Percentiles rank a stretch among this genome's conserved stretches.
Conservation (phyloP, 306 rosid genomes). For the Glycine latifolia region DNA sequence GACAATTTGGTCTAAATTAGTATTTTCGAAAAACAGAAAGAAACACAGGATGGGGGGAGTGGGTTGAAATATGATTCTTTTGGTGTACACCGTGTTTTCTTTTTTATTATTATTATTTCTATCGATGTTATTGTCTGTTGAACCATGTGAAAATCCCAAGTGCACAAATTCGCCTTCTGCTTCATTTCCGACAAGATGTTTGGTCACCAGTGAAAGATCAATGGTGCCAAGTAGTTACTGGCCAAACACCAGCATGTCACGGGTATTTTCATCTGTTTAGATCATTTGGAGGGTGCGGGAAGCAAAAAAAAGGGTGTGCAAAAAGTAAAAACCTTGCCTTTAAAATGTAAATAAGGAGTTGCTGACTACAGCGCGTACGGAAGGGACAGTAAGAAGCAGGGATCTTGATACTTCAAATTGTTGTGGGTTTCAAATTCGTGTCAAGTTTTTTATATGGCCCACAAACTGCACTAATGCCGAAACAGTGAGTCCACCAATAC, state of each 20-base stretch:
- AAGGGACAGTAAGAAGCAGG: not conserved
- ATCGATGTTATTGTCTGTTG: not conserved
- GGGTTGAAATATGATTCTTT: not conserved
- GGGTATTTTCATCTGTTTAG: too few species aligned
- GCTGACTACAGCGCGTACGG: not conserved
- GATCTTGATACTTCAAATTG: conserved; percentile 1
- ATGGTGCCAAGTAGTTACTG: not conserved
- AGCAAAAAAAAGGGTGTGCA: too few species aligned
- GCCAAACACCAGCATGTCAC: not conserved
- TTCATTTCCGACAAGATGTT: not conserved
- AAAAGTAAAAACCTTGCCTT: too few species aligned
- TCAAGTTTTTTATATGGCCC: not conserved
- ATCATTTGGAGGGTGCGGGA: too few species aligned
- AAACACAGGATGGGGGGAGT: not conserved
- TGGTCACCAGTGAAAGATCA: not conserved
- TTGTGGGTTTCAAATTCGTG: not conserved
- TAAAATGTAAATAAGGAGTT: not conserved
- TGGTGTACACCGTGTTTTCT: not conserved
- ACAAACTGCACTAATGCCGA: not conserved
- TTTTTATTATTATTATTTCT: not conserved
- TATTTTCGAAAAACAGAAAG: not conserved
- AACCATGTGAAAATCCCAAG: not conserved
- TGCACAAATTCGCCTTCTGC: not conserved
- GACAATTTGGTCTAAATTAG: not conserved
- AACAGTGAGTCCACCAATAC: conserved; percentile 16